These are phyloP conservation scores for Saturnispora dispora DNA, from an alignment of 805 yeast genomes.

Conservation along the genomic window DNA sequence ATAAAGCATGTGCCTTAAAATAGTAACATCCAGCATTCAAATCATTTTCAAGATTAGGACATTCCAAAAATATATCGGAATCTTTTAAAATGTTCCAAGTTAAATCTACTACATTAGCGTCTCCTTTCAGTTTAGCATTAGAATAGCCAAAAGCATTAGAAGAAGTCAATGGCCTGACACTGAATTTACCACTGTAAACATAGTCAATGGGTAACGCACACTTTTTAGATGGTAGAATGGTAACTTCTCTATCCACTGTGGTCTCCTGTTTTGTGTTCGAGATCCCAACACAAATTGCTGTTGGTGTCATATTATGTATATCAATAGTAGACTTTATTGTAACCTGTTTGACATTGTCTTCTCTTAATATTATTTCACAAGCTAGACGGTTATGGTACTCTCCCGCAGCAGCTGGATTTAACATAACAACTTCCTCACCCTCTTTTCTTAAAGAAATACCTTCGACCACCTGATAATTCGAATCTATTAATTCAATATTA, in stretches of 20 bases:
- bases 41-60: constrained; percentile 34
- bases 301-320: constrained; percentile 58
- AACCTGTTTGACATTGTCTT: constrained; percentile 71
- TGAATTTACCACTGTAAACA: constrained; percentile 51
- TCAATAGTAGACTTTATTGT: constrained; percentile 69
- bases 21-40: constrained; percentile 33
- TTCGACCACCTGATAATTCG: constrained; percentile 45
- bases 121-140: constrained; percentile 28
- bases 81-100: constrained; percentile 56
- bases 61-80: constrained; percentile 47
- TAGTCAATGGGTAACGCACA: constrained; percentile 66
- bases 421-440: constrained; percentile 68
- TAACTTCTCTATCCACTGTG: constrained; percentile 26
- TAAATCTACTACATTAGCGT: constrained; percentile 23
- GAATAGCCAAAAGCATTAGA: constrained; percentile 62
- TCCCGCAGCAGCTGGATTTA: constrained; percentile 41
- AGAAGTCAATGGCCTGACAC: constrained; percentile 50
- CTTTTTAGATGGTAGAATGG: constrained; percentile 45
- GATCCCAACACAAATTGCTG: constrained; percentile 39
- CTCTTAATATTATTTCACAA: constrained; percentile 60
- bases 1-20: constrained; percentile 65
- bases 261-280: constrained; percentile 26
- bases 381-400: constrained; percentile 62
- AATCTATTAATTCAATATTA: constrained; percentile 51
- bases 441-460: constrained; percentile 65